These are phyloP conservation scores for Polyporus tsugae DNA, from an alignment of 1,284 basidiomycete species.

Conservation along the genomic window DNA sequence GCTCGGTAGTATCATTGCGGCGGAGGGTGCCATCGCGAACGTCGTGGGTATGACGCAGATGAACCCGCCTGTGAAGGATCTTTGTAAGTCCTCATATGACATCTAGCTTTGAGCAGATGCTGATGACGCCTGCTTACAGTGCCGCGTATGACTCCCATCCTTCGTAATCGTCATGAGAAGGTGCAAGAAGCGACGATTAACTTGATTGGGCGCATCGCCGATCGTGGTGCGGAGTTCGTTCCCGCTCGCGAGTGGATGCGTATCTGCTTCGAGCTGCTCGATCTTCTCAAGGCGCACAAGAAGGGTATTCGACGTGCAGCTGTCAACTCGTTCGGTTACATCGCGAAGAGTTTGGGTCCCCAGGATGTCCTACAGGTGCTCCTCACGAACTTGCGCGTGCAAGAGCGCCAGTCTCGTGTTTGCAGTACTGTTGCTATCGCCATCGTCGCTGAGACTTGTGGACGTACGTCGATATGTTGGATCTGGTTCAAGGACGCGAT, in stretches of 20 bases:
- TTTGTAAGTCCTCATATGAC: constrained; percentile 66
- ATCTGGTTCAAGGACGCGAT: constrained; percentile 7
- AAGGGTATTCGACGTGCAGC: constrained; percentile 98
- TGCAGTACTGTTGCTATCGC: constrained; percentile 99
- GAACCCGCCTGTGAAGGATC: constrained; percentile 99
- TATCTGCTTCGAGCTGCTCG: constrained; percentile 98
- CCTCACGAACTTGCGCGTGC: constrained; percentile 95
- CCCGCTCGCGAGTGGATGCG: constrained; percentile 99
- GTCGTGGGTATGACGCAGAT: constrained; percentile 99
- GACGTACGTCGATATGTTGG: constrained; percentile 64
- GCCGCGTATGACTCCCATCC: constrained; percentile 99
- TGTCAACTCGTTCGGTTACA: constrained; percentile 99
- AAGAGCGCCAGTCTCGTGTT: constrained; percentile 98
- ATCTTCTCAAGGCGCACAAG: constrained; percentile 98
- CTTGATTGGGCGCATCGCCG: constrained; percentile 98
- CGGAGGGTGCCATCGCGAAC: constrained; percentile 98
- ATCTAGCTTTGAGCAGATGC: constrained; percentile 13
- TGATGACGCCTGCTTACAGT: constrained; percentile 56
- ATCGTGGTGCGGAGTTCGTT: constrained; percentile 98
- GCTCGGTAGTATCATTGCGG: constrained; percentile 97
- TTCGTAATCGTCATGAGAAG: constrained; percentile 99
- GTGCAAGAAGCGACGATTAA: constrained; percentile 99
- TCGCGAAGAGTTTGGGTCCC: constrained; percentile 98
- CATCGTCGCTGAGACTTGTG: constrained; percentile 97
- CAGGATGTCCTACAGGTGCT: constrained; percentile 98